Evolutionary conservation across 441 rosid genomes (phyloP).

Genomic region (Geranium incanum): DNA sequence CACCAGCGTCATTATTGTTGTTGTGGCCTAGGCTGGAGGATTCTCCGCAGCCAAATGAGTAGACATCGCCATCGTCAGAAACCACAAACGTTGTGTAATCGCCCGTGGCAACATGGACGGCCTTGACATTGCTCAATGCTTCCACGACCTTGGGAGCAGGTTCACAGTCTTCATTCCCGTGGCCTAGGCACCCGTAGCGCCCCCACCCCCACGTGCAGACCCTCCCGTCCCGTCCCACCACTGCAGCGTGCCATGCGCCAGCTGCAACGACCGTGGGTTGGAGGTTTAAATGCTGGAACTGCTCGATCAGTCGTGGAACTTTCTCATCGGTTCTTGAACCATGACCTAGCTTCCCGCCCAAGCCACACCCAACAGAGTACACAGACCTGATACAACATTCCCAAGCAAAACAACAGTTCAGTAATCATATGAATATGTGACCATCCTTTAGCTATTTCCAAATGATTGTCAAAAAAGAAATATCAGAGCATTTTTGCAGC

Average conservation of each 20-base stretch:
- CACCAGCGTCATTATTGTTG: slow-evolving; percentile 26
- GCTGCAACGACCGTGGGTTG: slow-evolving; percentile 88
- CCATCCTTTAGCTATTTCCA: too few relatives aligned
- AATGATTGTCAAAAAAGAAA: too few relatives aligned
- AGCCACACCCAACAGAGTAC: slow-evolving; percentile 97
- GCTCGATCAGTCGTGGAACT: slow-evolving; percentile 74
- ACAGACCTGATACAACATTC: slow-evolving; percentile 53
- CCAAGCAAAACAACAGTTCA: too few relatives aligned
- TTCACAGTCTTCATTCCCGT: slow-evolving; percentile 85
- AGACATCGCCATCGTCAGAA: slow-evolving; percentile 74
- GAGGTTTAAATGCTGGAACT: slow-evolving; percentile 58
- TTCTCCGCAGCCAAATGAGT: slow-evolving; percentile 89
- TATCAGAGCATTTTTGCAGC: too few relatives aligned
- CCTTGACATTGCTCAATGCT: slow-evolving; percentile 66
- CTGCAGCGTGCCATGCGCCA: slow-evolving; percentile 99
- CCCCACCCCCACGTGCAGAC: slow-evolving; percentile 99
- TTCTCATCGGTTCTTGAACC: slow-evolving; percentile 89
- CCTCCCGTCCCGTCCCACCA: slow-evolving; percentile 80
- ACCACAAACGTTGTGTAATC: slow-evolving; percentile 91
- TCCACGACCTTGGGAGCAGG: slow-evolving; percentile 83
- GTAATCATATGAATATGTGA: too few relatives aligned
- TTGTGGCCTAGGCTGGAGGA: slow-evolving; percentile 90
- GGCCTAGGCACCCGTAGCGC: slow-evolving; percentile 91
- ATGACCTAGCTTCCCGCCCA: slow-evolving; percentile 97
- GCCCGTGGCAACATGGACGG: slow-evolving; percentile 86